Evolutionary conservation across 1,284 basidiomycete species (phyloP).

Genomic region (Phenoliferia sp.): DNA sequence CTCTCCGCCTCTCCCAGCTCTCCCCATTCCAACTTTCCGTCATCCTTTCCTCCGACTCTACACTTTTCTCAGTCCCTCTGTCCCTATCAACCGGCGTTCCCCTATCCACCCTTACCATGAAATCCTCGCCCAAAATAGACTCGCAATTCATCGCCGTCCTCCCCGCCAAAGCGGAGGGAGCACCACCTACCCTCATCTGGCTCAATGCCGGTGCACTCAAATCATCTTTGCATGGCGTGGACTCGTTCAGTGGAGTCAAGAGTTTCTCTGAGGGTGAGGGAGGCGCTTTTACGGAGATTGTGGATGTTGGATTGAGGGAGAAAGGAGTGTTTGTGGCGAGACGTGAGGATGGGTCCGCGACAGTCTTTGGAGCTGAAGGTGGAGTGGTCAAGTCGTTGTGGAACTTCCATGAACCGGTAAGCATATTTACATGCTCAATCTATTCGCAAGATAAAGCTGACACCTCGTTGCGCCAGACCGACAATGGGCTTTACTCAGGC

Average conservation of each 20-base stretch:
- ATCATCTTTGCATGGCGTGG: neutral
- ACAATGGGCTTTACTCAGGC: slow-evolving; percentile 47
- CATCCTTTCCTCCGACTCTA: too few species aligned
- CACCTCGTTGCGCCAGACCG: slow-evolving; percentile 26
- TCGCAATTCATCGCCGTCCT: neutral
- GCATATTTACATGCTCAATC: slow-evolving; percentile 35
- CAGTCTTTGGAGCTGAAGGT: slow-evolving; percentile 51
- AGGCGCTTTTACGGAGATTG: slow-evolving; percentile 7
- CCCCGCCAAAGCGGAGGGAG: neutral
- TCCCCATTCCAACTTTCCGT: too few species aligned
- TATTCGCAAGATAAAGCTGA: slow-evolving; percentile 1
- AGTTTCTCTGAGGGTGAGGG: neutral
- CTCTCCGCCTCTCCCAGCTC: neutral
- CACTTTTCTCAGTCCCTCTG: too few species aligned
- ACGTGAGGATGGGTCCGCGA: slow-evolving; percentile 53
- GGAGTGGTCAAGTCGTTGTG: slow-evolving; percentile 49
- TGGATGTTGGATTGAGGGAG: slow-evolving; percentile 38
- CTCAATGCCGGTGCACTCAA: neutral
- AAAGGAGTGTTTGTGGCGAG: slow-evolving; percentile 46
- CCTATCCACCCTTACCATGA: neutral
- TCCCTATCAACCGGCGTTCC: too few species aligned
- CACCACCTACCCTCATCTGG: neutral
- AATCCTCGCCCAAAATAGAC: neutral
- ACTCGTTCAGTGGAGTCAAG: neutral
- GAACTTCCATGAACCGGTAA: slow-evolving; percentile 58